These are phyloP conservation scores for Besnoitia besnoiti DNA, from an alignment of 169 alveolate genomes.

Conservation along the genomic window DNA sequence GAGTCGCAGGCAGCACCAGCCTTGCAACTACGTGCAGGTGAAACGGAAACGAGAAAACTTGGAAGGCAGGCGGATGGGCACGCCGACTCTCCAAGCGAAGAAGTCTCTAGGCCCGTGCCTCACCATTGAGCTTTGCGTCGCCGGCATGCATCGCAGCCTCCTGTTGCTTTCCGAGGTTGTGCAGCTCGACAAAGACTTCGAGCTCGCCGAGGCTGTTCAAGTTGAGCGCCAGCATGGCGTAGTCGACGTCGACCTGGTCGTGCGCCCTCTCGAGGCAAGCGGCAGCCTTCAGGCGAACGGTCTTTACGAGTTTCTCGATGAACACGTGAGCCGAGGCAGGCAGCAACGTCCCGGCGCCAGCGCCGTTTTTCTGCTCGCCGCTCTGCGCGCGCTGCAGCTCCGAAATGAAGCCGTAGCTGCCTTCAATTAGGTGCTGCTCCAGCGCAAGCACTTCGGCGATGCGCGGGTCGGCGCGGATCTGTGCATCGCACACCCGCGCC, in stretches of 20 bases:
- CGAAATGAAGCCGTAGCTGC: slow-evolving; percentile 13
- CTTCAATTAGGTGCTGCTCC: slow-evolving; percentile 36
- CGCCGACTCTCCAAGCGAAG: too few species aligned
- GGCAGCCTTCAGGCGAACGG: slow-evolving; percentile 39
- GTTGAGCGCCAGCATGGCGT: slow-evolving; percentile 6
- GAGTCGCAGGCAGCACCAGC: too few species aligned
- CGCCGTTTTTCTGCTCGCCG: background rate
- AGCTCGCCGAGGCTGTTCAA: background rate
- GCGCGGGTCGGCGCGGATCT: background rate
- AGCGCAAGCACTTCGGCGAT: background rate
- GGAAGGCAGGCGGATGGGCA: too few species aligned
- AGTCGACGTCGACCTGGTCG: background rate
- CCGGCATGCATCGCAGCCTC: background rate
- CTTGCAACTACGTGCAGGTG: too few species aligned
- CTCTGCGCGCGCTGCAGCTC: background rate
- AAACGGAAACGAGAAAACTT: too few species aligned
- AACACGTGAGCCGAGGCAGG: slow-evolving; percentile 9
- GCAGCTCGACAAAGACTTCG: background rate
- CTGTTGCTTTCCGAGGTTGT: background rate
- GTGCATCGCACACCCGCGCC: too few species aligned
- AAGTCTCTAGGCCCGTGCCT: too few species aligned
- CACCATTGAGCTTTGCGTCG: background rate
- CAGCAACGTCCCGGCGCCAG: background rate
- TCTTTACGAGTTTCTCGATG: slow-evolving; percentile 16
- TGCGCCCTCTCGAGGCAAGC: slow-evolving; percentile 26